Percentiles rank a stretch among this genome's conserved stretches.
These are phyloP conservation scores for Zymoseptoria pseudotritici DNA, from an alignment of 2,329 filamentous ascomycete species.

Conservation along the genomic window DNA sequence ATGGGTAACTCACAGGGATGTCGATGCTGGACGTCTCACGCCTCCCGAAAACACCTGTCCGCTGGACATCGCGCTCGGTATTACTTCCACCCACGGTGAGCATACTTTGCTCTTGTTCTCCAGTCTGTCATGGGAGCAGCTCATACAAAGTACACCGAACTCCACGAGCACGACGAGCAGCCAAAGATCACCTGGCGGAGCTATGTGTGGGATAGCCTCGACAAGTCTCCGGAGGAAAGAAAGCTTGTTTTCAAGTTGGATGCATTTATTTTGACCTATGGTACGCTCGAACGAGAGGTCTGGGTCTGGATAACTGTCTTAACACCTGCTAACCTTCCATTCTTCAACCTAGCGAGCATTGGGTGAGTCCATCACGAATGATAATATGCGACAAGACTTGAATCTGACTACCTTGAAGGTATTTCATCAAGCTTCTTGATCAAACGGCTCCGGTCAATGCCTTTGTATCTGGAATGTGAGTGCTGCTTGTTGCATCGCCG, in stretches of 20 bases:
- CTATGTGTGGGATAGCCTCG: constrained; percentile 48
- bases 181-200: constrained; percentile 37
- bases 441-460: constrained; percentile 34
- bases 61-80: background rate
- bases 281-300: no score
- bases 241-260: constrained; percentile 45
- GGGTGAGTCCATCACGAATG: constrained; percentile 10
- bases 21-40: background rate
- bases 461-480: constrained; percentile 40
- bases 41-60: background rate
- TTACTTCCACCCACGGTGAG: background rate
- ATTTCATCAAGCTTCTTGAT: constrained; percentile 45
- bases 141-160: background rate
- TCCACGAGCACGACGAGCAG: constrained; percentile 5
- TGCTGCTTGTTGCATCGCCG: constrained; percentile 11
- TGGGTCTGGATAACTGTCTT: no score
- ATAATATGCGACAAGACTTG: background rate
- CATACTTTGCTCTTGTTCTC: background rate
- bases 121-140: background rate
- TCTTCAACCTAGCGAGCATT: constrained; percentile 1
- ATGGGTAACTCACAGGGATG: background rate
- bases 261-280: constrained; percentile 2
- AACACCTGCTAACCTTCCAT: no score
- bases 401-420: constrained; percentile 15
- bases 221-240: constrained; percentile 45